phyloP scores from a whole-genome alignment of 2,329 filamentous ascomycete species.

The Colletotrichum plurivorum region DNA sequence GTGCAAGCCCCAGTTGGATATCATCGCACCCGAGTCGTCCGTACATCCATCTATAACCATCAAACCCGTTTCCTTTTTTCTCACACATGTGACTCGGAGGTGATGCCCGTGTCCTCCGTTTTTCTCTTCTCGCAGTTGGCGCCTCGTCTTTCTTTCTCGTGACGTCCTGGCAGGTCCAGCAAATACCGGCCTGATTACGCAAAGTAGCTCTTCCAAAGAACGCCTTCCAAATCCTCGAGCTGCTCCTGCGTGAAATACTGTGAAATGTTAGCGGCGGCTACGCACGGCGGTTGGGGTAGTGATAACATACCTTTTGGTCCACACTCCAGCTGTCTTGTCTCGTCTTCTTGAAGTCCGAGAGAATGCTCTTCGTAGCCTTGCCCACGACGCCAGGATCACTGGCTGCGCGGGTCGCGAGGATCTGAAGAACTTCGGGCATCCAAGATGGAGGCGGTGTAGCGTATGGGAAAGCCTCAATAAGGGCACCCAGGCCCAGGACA shows the following conservation, averaged over 20 bases:
- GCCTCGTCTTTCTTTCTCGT: not conserved
- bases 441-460: constrained; percentile 91
- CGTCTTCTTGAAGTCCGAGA: constrained; percentile 99
- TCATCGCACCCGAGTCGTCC: constrained; percentile 18
- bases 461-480: constrained; percentile 97
- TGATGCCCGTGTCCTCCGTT: rapidly evolving
- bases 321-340: constrained; percentile 98
- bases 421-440: constrained; percentile 94
- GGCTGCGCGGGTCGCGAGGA: constrained; percentile 86
- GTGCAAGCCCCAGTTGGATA: constrained; percentile 28
- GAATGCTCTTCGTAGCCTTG: constrained; percentile 92
- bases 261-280: constrained; percentile 42
- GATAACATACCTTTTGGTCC: constrained; percentile 88
- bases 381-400: constrained; percentile 93
- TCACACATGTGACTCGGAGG: not conserved
- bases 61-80: constrained; percentile 3
- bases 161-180: not conserved
- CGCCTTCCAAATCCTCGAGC: constrained; percentile 93
- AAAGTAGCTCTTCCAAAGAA: constrained; percentile 99
- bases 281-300: not conserved
- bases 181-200: constrained; percentile 66
- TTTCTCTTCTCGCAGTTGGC: not conserved
- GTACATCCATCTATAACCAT: constrained; percentile 15
- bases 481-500: constrained; percentile 88
- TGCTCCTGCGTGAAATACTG: constrained; percentile 91